Base-by-base conservation (phyloP, 106 monocot genomes). In the Acorus gramineus region DNA sequence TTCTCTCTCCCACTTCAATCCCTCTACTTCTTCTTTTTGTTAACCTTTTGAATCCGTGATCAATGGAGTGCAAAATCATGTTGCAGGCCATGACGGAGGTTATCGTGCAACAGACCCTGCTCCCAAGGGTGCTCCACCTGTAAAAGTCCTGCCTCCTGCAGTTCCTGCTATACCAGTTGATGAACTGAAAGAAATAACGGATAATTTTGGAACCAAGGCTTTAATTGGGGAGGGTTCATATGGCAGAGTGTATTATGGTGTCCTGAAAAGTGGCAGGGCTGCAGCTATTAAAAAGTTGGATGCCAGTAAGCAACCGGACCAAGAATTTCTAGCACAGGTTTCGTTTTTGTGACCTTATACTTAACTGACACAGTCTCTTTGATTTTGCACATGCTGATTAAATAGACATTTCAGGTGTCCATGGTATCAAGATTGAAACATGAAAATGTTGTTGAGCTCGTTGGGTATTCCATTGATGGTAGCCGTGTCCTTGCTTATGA, bases 381-480 rank as follows among this genome's bases (percentile, higher is more conserved):
- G 13, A 64, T 7, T 42, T 4, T 13, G 4, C 48, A 51, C 14
- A 28, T 64, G 14, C 7, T 14, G 13, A n/a, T 14, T 14, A 42
- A 14, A 3, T 51, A 28, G 28, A 28, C 28, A 57, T 72, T 63
- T 10, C 62, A 78, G 77, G 71, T 78, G 5, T 78, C 77, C 11
- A 78, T 72, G 66, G 71, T 71, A 28, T 78, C 77, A 60, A 78
- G 77, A 49, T 42, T 78, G 72, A 71, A 72, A 49, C 77, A 78
- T 71, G 77, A 66, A 63, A 71, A 72, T 62, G 66, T 78, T 8
- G 10, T 78, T 7, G 77, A 78, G 55, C 55, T 78, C 8, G 46
- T 78, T 57, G 77, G 77, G 9, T 72, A 71, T 55, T 71, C 55
- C 51, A 12, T 78, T 51, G 71, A 72, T 51, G 77, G 77, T 61